Base-by-base conservation (phyloP, 306 rosid genomes). In the Canavalia ensiformis region DNA sequence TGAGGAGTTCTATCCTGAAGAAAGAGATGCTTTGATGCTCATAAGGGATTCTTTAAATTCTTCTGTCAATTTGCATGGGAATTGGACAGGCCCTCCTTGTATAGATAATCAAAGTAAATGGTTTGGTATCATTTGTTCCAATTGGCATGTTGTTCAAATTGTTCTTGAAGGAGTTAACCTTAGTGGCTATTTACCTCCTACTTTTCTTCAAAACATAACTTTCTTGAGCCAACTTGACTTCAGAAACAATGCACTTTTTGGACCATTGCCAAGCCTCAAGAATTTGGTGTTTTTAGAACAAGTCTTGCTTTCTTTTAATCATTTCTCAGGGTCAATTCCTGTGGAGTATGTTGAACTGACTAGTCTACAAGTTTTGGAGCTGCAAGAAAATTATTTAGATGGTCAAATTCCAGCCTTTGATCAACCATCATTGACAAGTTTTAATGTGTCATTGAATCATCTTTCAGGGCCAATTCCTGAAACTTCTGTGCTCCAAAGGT, bases 51-150 rank as follows among this genome's bases (percentile, higher is more conserved):
- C 90, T 42, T 72, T 88, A 39, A 86, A 74, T 75, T 90, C 97
- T 76, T 69, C 77, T 46, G 6, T 84, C 3, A 10, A 86, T 82
- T 79, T 92, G 80, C 94, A 88, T 65, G 58, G 81, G 55, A 92
- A 88, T 69, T 92, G 97, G 97, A 90, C 91, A 49, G 94, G 97
- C 0, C 97, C 92, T 9, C 94, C 97, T 50, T 92, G 97, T 70
- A 68, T 80, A 79, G 49, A 60, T 52, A 90, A 78, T 12, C 42
- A 35, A 30, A 88, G 90, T 78, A 86, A 62, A 78, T 90, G 97
- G 97, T n/a, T 64, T 29, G 97, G 97, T 8, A 83, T 92, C 50
- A 74, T 60, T 30, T 90, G 97, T 78, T 85, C 87, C 6, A 86
- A 88, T 73, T 74, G 91, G 82, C 97, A 88, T 78, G 94, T 90